Evolutionary conservation across 129 eudicot genomes (phyloP).

Genomic region (Flaveria bidentis): DNA sequence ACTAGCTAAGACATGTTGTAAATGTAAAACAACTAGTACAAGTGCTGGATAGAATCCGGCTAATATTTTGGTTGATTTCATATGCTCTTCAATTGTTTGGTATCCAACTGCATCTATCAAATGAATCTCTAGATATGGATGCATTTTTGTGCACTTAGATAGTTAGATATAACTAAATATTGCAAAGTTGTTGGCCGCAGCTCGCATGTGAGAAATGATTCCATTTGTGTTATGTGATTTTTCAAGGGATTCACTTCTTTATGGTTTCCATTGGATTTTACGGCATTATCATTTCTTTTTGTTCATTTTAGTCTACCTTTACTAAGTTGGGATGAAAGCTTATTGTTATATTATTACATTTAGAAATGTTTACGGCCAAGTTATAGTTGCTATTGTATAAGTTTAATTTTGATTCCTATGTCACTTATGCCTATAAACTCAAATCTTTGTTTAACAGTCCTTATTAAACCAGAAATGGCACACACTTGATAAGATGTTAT

Average conservation of each 20-base stretch:
- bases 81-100: background rate
- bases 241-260: no score
- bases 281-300: background rate
- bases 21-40: conserved; percentile 6
- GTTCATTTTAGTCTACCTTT: background rate
- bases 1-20: no score
- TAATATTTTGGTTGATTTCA: conserved; percentile 6
- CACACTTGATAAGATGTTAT: background rate
- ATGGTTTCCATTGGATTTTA: background rate
- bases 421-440: background rate
- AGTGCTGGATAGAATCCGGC: background rate
- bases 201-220: no score
- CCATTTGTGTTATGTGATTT: no score
- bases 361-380: background rate
- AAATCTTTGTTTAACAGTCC: no score
- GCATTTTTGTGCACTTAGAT: background rate
- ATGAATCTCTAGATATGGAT: conserved; percentile 12
- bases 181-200: background rate
- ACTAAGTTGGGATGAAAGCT: background rate
- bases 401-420: background rate
- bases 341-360: background rate
- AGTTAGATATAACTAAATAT: conserved; percentile 3
- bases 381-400: background rate
- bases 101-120: background rate
- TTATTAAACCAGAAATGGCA: no score